Evolutionary conservation across 2,329 filamentous ascomycete genomes (phyloP).

Genomic region (Acrocalymma vagum): DNA sequence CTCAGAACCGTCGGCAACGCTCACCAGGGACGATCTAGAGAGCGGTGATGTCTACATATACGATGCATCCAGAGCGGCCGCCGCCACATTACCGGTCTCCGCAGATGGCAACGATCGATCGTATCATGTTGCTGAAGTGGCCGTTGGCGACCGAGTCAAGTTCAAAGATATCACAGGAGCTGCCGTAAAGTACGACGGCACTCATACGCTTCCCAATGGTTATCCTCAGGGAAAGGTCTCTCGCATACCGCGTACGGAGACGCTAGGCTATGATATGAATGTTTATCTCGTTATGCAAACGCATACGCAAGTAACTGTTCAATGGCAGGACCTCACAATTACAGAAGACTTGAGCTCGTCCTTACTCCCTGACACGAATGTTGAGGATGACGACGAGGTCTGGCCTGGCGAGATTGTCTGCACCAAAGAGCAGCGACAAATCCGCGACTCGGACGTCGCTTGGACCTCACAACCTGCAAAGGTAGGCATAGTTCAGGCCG

Average conservation of each 20-base stretch:
- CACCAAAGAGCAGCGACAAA: constrained; percentile 50
- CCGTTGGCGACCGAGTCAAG: constrained; percentile 59
- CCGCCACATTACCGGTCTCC: constrained; percentile 29
- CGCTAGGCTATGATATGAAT: constrained; percentile 66
- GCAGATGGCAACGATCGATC: constrained; percentile 32
- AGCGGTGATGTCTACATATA: constrained; percentile 53
- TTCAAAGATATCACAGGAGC: constrained; percentile 64
- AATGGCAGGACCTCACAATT: constrained; percentile 66
- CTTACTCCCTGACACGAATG: constrained; percentile 59
- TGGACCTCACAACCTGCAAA: constrained; percentile 54
- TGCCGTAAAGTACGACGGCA: constrained; percentile 60
- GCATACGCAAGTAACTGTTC: constrained; percentile 60
- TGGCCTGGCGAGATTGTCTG: constrained; percentile 66
- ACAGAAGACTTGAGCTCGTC: constrained; percentile 56
- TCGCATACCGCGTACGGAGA: constrained; percentile 56
- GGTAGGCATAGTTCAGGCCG: constrained; percentile 65
- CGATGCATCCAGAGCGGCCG: constrained; percentile 45
- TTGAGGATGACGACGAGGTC: constrained; percentile 64
- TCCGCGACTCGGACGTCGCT: constrained; percentile 16
- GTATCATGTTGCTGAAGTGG: constrained; percentile 50
- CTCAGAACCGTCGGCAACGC: constrained; percentile 41
- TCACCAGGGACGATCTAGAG: constrained; percentile 51
- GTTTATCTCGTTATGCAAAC: constrained; percentile 62
- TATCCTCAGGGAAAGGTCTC: constrained; percentile 52
- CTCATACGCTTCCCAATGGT: constrained; percentile 32